Evolutionary conservation across 176 grass and related monocot species (phyloP).

Genomic region (Lolium rigidum): DNA sequence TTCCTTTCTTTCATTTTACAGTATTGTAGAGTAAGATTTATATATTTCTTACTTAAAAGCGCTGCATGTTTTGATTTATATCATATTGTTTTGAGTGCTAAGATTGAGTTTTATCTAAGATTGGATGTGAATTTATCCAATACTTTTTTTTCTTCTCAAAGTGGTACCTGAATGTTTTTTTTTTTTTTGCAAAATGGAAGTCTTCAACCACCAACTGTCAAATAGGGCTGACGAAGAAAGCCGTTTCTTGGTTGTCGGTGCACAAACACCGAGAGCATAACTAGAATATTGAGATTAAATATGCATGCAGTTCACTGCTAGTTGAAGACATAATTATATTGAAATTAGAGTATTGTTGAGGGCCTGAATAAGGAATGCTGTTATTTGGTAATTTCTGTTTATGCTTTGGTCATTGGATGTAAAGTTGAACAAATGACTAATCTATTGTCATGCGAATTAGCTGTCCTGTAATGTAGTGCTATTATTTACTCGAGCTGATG

Average conservation of each 20-base stretch:
- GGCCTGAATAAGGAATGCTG: conserved; percentile 1
- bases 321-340: conserved; percentile 3
- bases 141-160: neutral
- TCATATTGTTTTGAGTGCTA: neutral
- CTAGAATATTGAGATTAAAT: neutral
- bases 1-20: neutral
- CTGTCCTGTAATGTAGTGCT: neutral
- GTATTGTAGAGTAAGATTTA: neutral
- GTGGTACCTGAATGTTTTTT: neutral
- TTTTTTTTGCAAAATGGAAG: neutral
- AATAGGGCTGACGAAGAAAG: neutral
- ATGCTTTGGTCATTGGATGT: neutral
- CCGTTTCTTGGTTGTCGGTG: neutral
- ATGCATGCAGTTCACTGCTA: conserved; percentile 1
- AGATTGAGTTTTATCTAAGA: neutral
- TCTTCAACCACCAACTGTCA: neutral
- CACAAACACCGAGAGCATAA: neutral
- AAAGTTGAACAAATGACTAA: neutral
- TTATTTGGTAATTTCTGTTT: neutral
- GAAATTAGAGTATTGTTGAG: neutral
- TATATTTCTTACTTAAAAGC: too few relatives aligned
- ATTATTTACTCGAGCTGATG: conserved; percentile 3
- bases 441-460: conserved; percentile 10
- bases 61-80: neutral
- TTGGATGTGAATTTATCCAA: conserved; percentile 7